Conservation (phyloP, 2,329 filamentous ascomycete species). For the Stagonosporopsis rhizophila region DNA sequence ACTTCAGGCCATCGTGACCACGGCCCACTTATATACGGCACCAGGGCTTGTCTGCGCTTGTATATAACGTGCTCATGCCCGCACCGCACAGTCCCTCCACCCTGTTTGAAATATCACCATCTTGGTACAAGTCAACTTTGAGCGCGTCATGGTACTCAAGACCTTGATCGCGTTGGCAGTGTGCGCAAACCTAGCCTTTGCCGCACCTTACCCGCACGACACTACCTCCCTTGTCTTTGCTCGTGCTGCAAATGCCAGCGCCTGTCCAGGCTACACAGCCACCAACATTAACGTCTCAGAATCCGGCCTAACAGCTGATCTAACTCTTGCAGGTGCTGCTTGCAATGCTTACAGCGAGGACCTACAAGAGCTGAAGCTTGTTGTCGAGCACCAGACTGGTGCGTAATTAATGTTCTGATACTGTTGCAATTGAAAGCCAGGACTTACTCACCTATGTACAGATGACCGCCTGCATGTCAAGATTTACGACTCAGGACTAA, state of each 20-base stretch:
- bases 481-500: constrained; percentile 72
- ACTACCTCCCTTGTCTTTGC: constrained; percentile 8
- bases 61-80: constrained; percentile 11
- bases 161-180: constrained; percentile 27
- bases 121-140: constrained; percentile 4
- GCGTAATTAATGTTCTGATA: constrained; percentile 19
- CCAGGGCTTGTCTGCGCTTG: not conserved
- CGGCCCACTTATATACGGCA: constrained; percentile 16
- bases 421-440: not conserved
- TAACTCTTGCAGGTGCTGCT: constrained; percentile 71
- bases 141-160: constrained; percentile 28
- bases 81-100: not conserved
- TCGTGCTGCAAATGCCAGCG: constrained; percentile 46
- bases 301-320: constrained; percentile 70
- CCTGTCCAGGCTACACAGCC: constrained; percentile 74
- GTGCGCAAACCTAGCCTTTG: constrained; percentile 23
- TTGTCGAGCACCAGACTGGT: constrained; percentile 69
- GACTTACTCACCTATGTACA: constrained; percentile 38
- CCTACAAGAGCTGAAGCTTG: constrained; percentile 62
- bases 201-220: constrained; percentile 25
- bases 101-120: not conserved
- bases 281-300: constrained; percentile 63
- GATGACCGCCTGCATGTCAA: constrained; percentile 75
- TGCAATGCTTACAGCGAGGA: constrained; percentile 69
- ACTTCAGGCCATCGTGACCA: constrained; percentile 12